A percentile compares a stretch with the other conserved stretches of the same genome.
These are phyloP conservation scores for Zarea fungicola DNA, from an alignment of 2,329 filamentous ascomycete species.

Conservation along the genomic window DNA sequence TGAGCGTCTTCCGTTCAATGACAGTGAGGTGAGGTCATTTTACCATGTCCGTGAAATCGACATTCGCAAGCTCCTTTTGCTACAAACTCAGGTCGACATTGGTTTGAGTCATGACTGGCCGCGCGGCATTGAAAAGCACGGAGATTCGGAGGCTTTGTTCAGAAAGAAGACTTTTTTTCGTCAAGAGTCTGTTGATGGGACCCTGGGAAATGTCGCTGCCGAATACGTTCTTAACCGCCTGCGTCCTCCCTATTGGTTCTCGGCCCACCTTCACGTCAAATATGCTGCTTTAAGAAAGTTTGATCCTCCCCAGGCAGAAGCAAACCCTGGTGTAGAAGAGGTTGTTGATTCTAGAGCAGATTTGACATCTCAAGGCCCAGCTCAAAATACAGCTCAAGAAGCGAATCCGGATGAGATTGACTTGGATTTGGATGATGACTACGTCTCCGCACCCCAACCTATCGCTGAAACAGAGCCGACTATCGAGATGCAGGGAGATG, in stretches of 20 bases:
- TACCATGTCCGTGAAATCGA: slow-evolving; percentile 91
- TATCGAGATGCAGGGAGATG: background rate
- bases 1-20: slow-evolving; percentile 80
- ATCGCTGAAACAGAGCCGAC: slow-evolving; percentile 13
- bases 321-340: too few relatives aligned
- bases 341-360: too few relatives aligned
- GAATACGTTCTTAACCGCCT: slow-evolving; percentile 75
- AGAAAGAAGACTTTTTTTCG: slow-evolving; percentile 68
- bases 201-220: slow-evolving; percentile 74
- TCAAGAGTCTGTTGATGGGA: slow-evolving; percentile 68
- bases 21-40: slow-evolving; percentile 70
- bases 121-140: slow-evolving; percentile 70
- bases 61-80: slow-evolving; percentile 77
- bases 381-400: slow-evolving; percentile 14
- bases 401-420: slow-evolving; percentile 66
- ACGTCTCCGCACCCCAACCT: slow-evolving; percentile 26
- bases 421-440: slow-evolving; percentile 57
- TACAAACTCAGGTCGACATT: slow-evolving; percentile 84
- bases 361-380: background rate
- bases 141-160: slow-evolving; percentile 65
- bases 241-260: slow-evolving; percentile 84
- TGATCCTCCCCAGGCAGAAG: background rate
- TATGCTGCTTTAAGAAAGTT: slow-evolving; percentile 61
- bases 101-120: slow-evolving; percentile 97
- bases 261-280: slow-evolving; percentile 87